Evolutionary conservation across 2,329 filamentous ascomycete species (phyloP).

Genomic region (Fusarium sp.): DNA sequence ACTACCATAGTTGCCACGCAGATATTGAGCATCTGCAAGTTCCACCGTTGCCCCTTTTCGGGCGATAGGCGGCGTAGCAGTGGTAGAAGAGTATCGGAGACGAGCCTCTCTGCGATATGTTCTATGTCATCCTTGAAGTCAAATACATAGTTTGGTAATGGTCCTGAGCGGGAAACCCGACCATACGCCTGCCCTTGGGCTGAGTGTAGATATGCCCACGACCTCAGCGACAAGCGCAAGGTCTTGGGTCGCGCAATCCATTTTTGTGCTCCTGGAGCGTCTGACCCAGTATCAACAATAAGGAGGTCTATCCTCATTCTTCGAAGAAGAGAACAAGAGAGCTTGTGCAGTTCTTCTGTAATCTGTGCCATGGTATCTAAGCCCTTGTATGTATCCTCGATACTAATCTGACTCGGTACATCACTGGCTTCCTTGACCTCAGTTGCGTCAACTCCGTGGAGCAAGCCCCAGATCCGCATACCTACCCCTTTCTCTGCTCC

Average conservation of each 20-base stretch:
- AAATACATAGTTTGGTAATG: slow-evolving; percentile 81
- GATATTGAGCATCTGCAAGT: slow-evolving; percentile 85
- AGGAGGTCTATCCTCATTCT: slow-evolving; percentile 84
- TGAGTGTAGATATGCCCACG: slow-evolving; percentile 55
- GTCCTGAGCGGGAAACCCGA: slow-evolving; percentile 79
- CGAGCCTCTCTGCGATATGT: slow-evolving; percentile 73
- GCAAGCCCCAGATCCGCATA: slow-evolving; percentile 76
- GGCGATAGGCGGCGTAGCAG: slow-evolving; percentile 81
- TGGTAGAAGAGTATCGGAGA: slow-evolving; percentile 73
- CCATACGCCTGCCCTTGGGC: slow-evolving; percentile 69
- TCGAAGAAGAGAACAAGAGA: slow-evolving; percentile 77
- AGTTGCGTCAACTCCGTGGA: slow-evolving; percentile 82
- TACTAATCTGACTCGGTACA: slow-evolving; percentile 88
- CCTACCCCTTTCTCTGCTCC: slow-evolving; percentile 79
- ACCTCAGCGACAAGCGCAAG: slow-evolving; percentile 81
- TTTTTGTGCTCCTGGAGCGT: slow-evolving; percentile 49
- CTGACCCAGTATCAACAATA: slow-evolving; percentile 57
- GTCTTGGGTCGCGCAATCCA: slow-evolving; percentile 89
- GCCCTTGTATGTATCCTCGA: slow-evolving; percentile 89
- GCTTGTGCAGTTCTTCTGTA: slow-evolving; percentile 72
- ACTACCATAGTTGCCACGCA: slow-evolving; percentile 86
- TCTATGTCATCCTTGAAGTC: slow-evolving; percentile 68
- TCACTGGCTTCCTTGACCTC: slow-evolving; percentile 78
- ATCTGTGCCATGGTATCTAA: slow-evolving; percentile 74
- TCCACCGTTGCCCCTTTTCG: slow-evolving; percentile 74